phyloP scores from a whole-genome alignment of 2,329 filamentous ascomycete species.

The Xylariales sp. region DNA sequence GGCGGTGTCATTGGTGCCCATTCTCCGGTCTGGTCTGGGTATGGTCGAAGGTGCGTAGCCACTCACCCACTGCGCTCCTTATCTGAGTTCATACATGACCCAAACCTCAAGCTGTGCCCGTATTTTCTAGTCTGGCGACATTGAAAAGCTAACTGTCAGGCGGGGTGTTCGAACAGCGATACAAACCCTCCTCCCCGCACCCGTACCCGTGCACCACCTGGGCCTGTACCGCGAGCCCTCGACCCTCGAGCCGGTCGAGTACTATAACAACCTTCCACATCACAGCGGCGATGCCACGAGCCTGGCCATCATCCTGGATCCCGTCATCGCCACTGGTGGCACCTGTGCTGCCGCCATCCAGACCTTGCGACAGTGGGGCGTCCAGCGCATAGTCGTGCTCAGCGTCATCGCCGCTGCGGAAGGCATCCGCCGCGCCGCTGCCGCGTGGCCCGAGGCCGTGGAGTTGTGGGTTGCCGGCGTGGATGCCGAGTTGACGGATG shows the following conservation, averaged over 20 bases:
- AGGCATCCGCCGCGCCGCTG: conserved; percentile 68
- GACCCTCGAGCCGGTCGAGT: conserved; percentile 86
- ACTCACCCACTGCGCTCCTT: neutral
- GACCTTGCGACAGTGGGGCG: conserved; percentile 86
- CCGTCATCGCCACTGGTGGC: conserved; percentile 88
- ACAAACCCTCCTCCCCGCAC: conserved; percentile 73
- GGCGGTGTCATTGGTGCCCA: conserved; percentile 78
- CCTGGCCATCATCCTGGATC: conserved; percentile 83
- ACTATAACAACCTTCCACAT: conserved; percentile 95
- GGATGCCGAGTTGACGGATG: conserved; percentile 68
- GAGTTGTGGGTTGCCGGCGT: conserved; percentile 81
- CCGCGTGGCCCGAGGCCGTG: conserved; percentile 72
- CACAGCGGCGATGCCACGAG: conserved; percentile 49
- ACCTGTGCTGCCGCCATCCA: conserved; percentile 88
- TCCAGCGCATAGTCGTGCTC: conserved; percentile 73
- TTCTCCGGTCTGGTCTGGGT: conserved; percentile 84
- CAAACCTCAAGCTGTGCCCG: too few species aligned
- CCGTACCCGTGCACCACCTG: conserved; percentile 86
- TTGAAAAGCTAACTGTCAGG: too few species aligned
- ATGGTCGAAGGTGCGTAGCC: conserved; percentile 72
- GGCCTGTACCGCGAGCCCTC: conserved; percentile 89
- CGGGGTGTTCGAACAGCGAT: conserved; percentile 61
- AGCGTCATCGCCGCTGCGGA: conserved; percentile 67
- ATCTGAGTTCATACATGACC: too few species aligned
- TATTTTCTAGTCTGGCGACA: too few species aligned